Conservation (phyloP, 1,139 yeast species). For the Debaryomyces singareniensis region DNA sequence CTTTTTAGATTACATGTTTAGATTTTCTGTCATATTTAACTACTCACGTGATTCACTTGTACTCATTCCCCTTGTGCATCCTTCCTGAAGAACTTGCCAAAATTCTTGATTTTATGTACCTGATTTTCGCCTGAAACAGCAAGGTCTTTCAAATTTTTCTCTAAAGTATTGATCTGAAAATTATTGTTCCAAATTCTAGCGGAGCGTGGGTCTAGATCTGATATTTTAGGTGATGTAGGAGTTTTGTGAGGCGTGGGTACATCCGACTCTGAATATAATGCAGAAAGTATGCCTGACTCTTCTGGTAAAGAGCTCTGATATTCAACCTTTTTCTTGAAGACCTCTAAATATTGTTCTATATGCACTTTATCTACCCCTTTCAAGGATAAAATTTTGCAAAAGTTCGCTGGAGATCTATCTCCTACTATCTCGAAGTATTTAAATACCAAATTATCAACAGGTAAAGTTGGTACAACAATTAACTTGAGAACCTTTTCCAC, state of each 20-base stretch:
- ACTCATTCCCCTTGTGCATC: constrained; percentile 16
- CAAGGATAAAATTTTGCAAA: constrained; percentile 55
- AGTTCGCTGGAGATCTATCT: constrained; percentile 58
- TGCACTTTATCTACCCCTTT: constrained; percentile 50
- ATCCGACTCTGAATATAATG: constrained; percentile 8
- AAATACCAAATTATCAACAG: constrained; percentile 57
- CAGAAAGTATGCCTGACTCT: constrained; percentile 35
- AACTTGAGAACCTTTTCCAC: constrained; percentile 64
- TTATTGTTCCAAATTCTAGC: constrained; percentile 17
- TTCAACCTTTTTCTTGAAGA: constrained; percentile 53
- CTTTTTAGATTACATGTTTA: background rate
- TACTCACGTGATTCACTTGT: constrained; percentile 2
- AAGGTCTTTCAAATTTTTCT: constrained; percentile 50
- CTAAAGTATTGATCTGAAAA: constrained; percentile 44
- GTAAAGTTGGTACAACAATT: constrained; percentile 55
- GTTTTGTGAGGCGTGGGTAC: constrained; percentile 9
- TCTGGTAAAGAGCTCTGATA: constrained; percentile 42
- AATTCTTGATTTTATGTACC: constrained; percentile 48
- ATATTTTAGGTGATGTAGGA: constrained; percentile 8
- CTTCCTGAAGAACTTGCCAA: constrained; percentile 54
- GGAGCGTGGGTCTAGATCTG: constrained; percentile 17
- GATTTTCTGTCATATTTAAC: background rate
- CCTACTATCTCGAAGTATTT: constrained; percentile 64
- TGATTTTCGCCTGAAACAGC: constrained; percentile 48
- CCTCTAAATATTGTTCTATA: constrained; percentile 49